Evolutionary conservation across 306 rosid species (phyloP).

Genomic region (Potentilla sterilis): DNA sequence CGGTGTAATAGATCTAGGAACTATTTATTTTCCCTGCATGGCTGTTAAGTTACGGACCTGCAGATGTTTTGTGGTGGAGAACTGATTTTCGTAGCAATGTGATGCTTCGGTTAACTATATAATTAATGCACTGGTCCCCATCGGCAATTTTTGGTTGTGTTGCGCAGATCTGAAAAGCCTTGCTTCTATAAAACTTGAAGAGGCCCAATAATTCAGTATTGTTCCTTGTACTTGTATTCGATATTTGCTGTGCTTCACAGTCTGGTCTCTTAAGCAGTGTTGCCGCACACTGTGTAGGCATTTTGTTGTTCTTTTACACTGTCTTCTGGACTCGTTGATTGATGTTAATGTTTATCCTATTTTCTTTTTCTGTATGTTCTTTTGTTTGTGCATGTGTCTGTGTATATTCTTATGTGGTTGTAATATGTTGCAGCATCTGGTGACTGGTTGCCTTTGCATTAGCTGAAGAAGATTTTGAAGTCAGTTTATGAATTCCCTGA

Average conservation of each 20-base stretch:
- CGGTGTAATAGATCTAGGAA: not conserved
- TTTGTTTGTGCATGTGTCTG: not conserved
- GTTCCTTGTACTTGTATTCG: not conserved
- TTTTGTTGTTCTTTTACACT: constrained; percentile 4
- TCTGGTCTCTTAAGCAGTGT: not conserved
- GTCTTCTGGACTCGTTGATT: not conserved
- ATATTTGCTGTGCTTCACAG: not conserved
- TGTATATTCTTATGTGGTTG: constrained; percentile 8
- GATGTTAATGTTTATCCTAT: not conserved
- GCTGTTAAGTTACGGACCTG: not conserved
- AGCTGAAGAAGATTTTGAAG: constrained; percentile 6
- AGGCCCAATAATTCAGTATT: not conserved
- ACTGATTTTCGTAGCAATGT: constrained; percentile 2
- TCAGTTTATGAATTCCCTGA: constrained; percentile 15
- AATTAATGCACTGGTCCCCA: constrained; percentile 2
- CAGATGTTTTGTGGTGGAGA: constrained; percentile 1
- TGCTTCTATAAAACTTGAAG: not conserved
- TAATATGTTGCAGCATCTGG: constrained; percentile 41
- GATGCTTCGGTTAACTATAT: constrained; percentile 6
- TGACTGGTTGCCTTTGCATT: constrained; percentile 17
- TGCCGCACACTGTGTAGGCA: not conserved
- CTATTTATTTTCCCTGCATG: not conserved
- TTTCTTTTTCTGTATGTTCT: not conserved
- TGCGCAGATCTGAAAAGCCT: constrained; percentile 25
- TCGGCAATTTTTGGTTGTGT: not conserved